Conservation (phyloP, 306 rosid species). For the Corylus avellana region DNA sequence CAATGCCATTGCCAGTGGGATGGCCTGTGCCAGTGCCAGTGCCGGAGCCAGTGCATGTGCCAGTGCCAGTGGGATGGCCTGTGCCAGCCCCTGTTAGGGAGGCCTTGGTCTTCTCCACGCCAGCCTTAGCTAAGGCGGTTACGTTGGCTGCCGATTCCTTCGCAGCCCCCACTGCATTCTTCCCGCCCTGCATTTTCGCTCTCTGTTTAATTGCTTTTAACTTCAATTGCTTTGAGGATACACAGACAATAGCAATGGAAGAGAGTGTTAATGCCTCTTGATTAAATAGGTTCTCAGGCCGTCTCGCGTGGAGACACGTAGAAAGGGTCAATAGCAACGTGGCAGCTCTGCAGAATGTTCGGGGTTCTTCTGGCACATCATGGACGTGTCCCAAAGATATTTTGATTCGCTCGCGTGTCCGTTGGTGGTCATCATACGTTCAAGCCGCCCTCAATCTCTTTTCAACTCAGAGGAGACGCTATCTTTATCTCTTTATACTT, state of each 20-base stretch:
- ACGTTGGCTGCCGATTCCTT: slow-evolving; percentile 37
- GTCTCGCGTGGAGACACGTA: neutral
- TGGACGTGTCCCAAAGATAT: neutral
- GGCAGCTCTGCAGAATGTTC: neutral
- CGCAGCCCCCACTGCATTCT: slow-evolving; percentile 34
- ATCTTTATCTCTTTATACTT: too few species aligned
- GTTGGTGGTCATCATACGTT: too few species aligned
- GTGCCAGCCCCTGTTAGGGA: slow-evolving; percentile 24
- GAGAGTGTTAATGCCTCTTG: too few species aligned
- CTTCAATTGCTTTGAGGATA: too few species aligned
- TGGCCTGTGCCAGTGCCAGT: slow-evolving; percentile 27
- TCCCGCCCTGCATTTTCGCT: slow-evolving; percentile 56
- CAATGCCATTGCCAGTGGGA: neutral
- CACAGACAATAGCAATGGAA: too few species aligned
- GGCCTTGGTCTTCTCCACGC: slow-evolving; percentile 82
- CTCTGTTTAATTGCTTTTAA: neutral
- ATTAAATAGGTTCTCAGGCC: neutral
- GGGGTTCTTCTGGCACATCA: neutral
- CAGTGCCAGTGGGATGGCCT: slow-evolving; percentile 39
- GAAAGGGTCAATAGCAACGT: neutral
- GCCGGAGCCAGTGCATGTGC: slow-evolving; percentile 28
- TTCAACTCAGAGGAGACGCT: too few species aligned
- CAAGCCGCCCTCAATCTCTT: too few species aligned
- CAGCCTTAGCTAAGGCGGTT: slow-evolving; percentile 71
- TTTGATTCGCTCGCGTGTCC: neutral